Percentiles rank a stretch among this genome's conserved stretches.
phyloP scores from a whole-genome alignment of 2,329 filamentous ascomycete genomes.

The Cryphonectria radicalis region DNA sequence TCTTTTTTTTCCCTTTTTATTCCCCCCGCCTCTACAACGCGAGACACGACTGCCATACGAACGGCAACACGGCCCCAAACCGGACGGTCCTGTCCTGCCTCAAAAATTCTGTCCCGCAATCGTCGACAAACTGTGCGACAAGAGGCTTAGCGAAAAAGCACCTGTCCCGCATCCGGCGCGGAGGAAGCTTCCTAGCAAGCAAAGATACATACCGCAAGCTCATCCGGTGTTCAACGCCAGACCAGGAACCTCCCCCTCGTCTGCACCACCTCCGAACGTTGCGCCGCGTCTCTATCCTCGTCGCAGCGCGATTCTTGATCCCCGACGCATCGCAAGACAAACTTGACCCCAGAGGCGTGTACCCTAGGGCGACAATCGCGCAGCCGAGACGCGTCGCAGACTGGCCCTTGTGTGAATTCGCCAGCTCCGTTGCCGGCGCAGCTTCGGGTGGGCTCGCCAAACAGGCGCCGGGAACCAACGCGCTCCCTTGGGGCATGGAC shows the following conservation, averaged over 20 bases:
- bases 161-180: conserved; percentile 15
- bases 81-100: conserved; percentile 25
- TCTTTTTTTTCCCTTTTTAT: conserved; percentile 5
- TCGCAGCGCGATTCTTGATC: conserved; percentile 18
- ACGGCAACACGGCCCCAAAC: conserved; percentile 24
- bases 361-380: conserved; percentile 35
- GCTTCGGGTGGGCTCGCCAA: conserved; percentile 65
- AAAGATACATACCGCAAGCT: conserved; percentile 22
- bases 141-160: conserved; percentile 19
- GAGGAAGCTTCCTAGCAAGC: conserved; percentile 14
- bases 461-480: conserved; percentile 54
- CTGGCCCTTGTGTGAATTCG: conserved; percentile 64
- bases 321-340: conserved; percentile 21
- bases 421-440: conserved; percentile 68
- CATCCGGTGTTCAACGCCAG: conserved; percentile 21
- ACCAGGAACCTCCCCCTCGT: conserved; percentile 21
- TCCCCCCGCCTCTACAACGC: conserved; percentile 25
- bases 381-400: conserved; percentile 51
- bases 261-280: conserved; percentile 26
- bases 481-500: conserved; percentile 72
- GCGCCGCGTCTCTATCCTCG: conserved; percentile 21
- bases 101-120: conserved; percentile 26
- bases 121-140: conserved; percentile 26
- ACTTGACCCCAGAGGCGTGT: conserved; percentile 14
- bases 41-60: conserved; percentile 25